A percentile compares a stretch with the other conserved stretches of the same genome.
Evolutionary conservation across 345 rosid species (phyloP).

Genomic region (Syzygium jambos): DNA sequence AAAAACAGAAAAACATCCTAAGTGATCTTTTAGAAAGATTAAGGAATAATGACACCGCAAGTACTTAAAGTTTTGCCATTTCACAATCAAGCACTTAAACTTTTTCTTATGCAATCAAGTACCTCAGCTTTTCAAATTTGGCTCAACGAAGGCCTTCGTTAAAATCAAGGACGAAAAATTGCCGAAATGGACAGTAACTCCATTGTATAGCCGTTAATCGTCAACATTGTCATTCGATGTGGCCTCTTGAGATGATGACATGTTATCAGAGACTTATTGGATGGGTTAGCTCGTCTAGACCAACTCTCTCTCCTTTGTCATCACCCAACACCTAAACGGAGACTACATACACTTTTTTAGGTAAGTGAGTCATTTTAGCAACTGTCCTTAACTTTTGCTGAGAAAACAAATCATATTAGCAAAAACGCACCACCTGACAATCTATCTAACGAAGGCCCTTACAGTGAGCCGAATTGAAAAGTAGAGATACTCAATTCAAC

Average conservation of each 20-base stretch:
- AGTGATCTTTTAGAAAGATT: background rate
- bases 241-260: background rate
- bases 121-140: background rate
- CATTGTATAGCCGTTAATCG: background rate
- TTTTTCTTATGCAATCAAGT: background rate
- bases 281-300: background rate
- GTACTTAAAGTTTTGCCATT: background rate
- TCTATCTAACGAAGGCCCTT: background rate
- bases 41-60: background rate
- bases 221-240: background rate
- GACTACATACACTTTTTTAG: background rate
- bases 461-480: background rate
- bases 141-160: background rate
- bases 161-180: background rate
- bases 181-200: background rate
- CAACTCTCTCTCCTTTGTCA: background rate
- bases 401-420: background rate
- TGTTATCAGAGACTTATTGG: background rate
- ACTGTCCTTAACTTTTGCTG: background rate
- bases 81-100: background rate
- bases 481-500: background rate
- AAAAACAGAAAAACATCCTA: background rate
- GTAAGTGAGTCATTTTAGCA: background rate
- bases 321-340: background rate
- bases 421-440: background rate